A percentile compares a stretch with the other conserved stretches of the same genome.
Evolutionary conservation across 495 filamentous ascomycete genomes (phyloP).

Genomic region (Articulospora tetracladia): DNA sequence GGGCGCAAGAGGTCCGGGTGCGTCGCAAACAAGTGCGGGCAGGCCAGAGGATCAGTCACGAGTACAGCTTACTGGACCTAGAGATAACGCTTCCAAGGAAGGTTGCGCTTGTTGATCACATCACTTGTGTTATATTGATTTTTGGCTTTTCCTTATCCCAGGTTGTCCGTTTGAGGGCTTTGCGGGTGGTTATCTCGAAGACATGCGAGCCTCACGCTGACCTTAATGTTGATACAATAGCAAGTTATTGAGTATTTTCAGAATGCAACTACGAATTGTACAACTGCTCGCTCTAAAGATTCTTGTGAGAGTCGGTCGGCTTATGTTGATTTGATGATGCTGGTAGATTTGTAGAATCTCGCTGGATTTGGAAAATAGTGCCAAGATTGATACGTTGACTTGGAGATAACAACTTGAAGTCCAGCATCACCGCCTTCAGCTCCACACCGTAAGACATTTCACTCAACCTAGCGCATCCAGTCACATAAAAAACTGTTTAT

Average conservation of each 20-base stretch:
- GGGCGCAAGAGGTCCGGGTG: slow-evolving; percentile 66
- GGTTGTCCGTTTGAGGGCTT: slow-evolving; percentile 7
- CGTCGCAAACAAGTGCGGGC: slow-evolving; percentile 44
- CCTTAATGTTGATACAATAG: slow-evolving; percentile 24
- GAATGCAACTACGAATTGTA: too few species aligned
- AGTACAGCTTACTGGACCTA: slow-evolving; percentile 64
- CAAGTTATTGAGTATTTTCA: not conserved
- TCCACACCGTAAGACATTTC: too few species aligned
- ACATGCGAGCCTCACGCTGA: slow-evolving; percentile 10
- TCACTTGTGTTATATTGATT: not conserved
- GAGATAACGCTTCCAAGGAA: slow-evolving; percentile 70
- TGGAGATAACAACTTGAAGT: too few species aligned
- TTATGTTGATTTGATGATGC: too few species aligned
- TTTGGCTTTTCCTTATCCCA: slow-evolving; percentile 7
- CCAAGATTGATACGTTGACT: too few species aligned
- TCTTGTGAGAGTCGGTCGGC: too few species aligned
- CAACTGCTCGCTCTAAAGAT: too few species aligned
- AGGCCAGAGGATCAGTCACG: slow-evolving; percentile 56
- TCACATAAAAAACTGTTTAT: too few species aligned
- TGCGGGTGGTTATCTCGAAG: slow-evolving; percentile 19
- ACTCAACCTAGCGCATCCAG: too few species aligned
- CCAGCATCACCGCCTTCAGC: too few species aligned
- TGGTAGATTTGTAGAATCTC: too few species aligned
- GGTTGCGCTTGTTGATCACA: slow-evolving; percentile 76
- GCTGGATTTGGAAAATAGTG: too few species aligned